phyloP scores from a whole-genome alignment of 2,329 filamentous ascomycete species.

The Dactylellina parvicollis region DNA sequence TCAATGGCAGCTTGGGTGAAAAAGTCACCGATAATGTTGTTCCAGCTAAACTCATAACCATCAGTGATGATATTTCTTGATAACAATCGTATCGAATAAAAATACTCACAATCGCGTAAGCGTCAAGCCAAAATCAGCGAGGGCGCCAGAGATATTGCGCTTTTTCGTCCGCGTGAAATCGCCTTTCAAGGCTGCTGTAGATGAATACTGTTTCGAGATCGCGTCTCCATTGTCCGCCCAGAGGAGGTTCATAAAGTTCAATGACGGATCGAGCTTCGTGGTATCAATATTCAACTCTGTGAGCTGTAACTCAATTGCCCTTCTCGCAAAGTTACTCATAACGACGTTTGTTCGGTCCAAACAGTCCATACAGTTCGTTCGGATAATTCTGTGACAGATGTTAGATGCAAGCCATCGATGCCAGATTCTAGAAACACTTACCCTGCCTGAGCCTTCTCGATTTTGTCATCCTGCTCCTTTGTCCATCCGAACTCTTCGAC shows the following conservation, averaged over 20 bases:
- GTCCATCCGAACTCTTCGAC: slow-evolving; percentile 78
- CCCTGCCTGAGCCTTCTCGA: slow-evolving; percentile 38
- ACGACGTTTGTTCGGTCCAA: slow-evolving; percentile 95
- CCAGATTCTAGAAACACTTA: neutral
- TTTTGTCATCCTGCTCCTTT: slow-evolving; percentile 65
- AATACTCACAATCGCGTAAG: slow-evolving; percentile 71
- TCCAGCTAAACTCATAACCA: slow-evolving; percentile 66
- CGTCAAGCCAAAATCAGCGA: slow-evolving; percentile 90
- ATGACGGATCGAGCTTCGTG: slow-evolving; percentile 78
- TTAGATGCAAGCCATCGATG: slow-evolving; percentile 69
- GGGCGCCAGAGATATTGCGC: slow-evolving; percentile 85
- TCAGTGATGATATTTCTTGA: neutral
- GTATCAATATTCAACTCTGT: slow-evolving; percentile 79
- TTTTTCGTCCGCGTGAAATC: slow-evolving; percentile 94
- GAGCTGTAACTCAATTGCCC: slow-evolving; percentile 82
- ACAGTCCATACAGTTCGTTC: slow-evolving; percentile 99
- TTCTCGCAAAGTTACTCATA: slow-evolving; percentile 87
- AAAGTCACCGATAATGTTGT: slow-evolving; percentile 96
- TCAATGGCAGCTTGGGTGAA: slow-evolving; percentile 96
- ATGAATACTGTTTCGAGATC: slow-evolving; percentile 94
- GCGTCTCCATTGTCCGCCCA: slow-evolving; percentile 99
- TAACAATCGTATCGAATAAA: slow-evolving; percentile 64
- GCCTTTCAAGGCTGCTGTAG: slow-evolving; percentile 93
- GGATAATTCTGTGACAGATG: slow-evolving; percentile 67
- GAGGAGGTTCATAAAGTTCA: slow-evolving; percentile 88